Percentiles rank a stretch among this genome's conserved stretches.
These are phyloP conservation scores for Fraxinus paxiana DNA, from an alignment of 305 asterid genomes.

Conservation along the genomic window DNA sequence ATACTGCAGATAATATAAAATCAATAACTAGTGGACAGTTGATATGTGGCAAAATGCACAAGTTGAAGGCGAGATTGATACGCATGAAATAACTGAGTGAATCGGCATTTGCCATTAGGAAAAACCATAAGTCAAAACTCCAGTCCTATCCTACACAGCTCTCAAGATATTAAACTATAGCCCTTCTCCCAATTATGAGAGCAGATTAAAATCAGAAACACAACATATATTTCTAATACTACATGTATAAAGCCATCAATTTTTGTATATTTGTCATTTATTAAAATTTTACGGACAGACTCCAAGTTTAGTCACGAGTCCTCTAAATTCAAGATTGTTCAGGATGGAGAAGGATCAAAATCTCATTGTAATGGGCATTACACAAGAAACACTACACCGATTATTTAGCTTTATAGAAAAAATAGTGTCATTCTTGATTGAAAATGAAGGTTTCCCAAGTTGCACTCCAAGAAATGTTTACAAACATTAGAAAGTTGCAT, in stretches of 20 bases:
- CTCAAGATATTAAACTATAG: not conserved
- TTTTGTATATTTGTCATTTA: not conserved
- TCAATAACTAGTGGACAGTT: not conserved
- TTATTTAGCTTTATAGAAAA: not conserved
- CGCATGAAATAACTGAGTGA: not conserved
- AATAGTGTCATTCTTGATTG: not conserved
- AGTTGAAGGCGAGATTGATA: not conserved
- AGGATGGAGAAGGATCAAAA: not conserved
- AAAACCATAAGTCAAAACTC: not conserved
- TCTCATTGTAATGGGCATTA: not conserved
- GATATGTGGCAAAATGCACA: not conserved
- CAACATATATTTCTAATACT: not conserved
- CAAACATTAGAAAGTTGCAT: not conserved
- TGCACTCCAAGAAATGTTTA: not conserved
- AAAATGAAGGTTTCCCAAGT: not conserved
- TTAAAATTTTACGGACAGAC: not conserved
- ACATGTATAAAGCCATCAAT: not conserved
- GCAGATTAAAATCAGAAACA: not conserved
- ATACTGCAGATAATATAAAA: conserved; percentile 42
- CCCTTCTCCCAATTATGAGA: not conserved
- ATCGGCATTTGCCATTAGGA: not conserved
- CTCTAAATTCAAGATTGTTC: not conserved
- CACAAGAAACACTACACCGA: not conserved
- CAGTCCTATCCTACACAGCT: not conserved
- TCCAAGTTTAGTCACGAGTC: not conserved